Evolutionary conservation across 805 yeast genomes (phyloP), one percentile per base, ranked within the genome.

Genomic region (Candida sphagnicola): DNA sequence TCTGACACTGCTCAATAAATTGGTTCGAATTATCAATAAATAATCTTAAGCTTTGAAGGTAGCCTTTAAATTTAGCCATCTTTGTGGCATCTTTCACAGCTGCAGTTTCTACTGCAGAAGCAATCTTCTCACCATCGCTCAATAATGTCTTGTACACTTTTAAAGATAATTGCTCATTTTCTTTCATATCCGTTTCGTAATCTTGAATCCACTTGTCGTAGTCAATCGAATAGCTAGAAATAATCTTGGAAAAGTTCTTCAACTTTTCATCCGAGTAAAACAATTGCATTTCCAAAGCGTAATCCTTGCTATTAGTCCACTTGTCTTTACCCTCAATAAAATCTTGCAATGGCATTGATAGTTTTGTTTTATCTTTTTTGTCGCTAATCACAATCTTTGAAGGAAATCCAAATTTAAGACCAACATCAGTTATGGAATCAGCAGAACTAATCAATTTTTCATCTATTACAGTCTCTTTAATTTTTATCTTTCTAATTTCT

Each of bases 1-100:
- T 61, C 43, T 75, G 79, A 17, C 84, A 83, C 25, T 71, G 70
- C 13, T 75, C 80, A 16, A 72, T 63, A 73, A 85, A 79, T 6
- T 53, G 55, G 35, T 67, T 70, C 1, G 83, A 75, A 13, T 60
- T 54, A 2, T 60, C 61, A 19, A 81, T 59, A 42, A 73, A 73
- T 1, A 40, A 41, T 36, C 63, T 59, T 39, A 84, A 57, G 18
- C 57, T 61, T 13, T 50, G 47, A 18, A 46, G 24, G 26, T 31
- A 18, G 4, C 18, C 16, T 15, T 41, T 43, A 28, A 49, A 49
- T n/a, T 33, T 18, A 11, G 30, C 19, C 6, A 46, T 33, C 24
- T 29, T 33, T 2, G 14, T 37, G 14, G 32, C 18, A 14, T 38
- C 28, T 12, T 41, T 44, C 5, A 37, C 35, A 2, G 31, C 28